phyloP scores from a whole-genome alignment of 768 basidiomycete genomes.

The Tricholomella constricta region DNA sequence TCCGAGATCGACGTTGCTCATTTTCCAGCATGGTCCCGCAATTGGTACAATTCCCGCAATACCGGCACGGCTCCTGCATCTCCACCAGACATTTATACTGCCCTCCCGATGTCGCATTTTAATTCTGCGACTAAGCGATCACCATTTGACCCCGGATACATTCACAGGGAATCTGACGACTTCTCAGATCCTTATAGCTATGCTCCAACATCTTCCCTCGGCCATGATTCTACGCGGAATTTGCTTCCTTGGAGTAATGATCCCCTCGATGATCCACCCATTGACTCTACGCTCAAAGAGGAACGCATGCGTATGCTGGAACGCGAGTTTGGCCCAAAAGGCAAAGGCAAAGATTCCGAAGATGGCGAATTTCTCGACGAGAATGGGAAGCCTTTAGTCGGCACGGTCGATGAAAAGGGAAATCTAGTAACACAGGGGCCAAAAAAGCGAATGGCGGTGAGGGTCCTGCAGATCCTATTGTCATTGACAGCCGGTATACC shows the following conservation, averaged over 20 bases:
- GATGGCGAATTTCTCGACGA: conserved; percentile 38
- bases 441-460: conserved; percentile 51
- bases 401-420: conserved; percentile 60
- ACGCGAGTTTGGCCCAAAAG: conserved; percentile 59
- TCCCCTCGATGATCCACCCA: conserved; percentile 40
- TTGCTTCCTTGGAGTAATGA: conserved; percentile 57
- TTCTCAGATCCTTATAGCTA: conserved; percentile 34
- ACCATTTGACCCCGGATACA: conserved; percentile 38
- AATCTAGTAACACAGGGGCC: conserved; percentile 64
- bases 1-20: conserved; percentile 60
- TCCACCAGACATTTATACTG: conserved; percentile 30
- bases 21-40: conserved; percentile 65
- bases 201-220: conserved; percentile 35
- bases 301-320: conserved; percentile 74
- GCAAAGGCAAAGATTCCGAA: conserved; percentile 26
- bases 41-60: conserved; percentile 52
- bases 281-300: conserved; percentile 59
- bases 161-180: conserved; percentile 22
- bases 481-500: conserved; percentile 54
- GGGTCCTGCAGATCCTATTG: conserved; percentile 51
- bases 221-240: conserved; percentile 43
- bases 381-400: conserved; percentile 52
- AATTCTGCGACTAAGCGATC: conserved; percentile 23
- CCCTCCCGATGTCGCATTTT: conserved; percentile 29
- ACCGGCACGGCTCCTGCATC: conserved; percentile 19